phyloP scores from a whole-genome alignment of 2,329 filamentous ascomycete genomes.

The Clathrospora elynae region DNA sequence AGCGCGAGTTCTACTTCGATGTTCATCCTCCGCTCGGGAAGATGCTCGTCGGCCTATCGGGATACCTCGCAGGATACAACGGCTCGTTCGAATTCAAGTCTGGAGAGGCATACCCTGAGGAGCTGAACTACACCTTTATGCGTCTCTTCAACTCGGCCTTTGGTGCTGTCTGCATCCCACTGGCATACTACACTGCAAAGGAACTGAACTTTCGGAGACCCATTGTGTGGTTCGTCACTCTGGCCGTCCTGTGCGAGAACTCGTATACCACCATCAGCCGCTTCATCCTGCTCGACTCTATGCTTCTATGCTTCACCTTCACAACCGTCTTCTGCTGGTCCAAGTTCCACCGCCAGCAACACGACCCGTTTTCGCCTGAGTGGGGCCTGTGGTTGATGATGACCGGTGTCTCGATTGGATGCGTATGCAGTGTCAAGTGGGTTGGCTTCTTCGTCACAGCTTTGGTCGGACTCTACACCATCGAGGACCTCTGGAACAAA shows the following conservation, averaged over 20 bases:
- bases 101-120: constrained; percentile 89
- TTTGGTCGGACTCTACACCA: constrained; percentile 91
- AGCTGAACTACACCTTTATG: constrained; percentile 98
- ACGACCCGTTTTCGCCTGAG: constrained; percentile 83
- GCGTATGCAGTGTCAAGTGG: constrained; percentile 98
- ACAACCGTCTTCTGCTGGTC: constrained; percentile 96
- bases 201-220: constrained; percentile 85
- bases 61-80: constrained; percentile 96
- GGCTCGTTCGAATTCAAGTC: constrained; percentile 99
- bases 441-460: constrained; percentile 96
- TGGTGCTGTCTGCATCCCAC: constrained; percentile 86
- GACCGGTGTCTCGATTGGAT: constrained; percentile 94
- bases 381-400: constrained; percentile 96
- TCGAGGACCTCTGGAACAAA: constrained; percentile 97
- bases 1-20: constrained; percentile 99
- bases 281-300: constrained; percentile 97
- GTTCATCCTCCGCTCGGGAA: constrained; percentile 95
- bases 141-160: constrained; percentile 96
- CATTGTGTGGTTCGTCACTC: constrained; percentile 90
- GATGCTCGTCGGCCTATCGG: constrained; percentile 96
- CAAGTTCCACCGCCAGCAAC: constrained; percentile 88
- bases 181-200: constrained; percentile 93
- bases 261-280: constrained; percentile 98
- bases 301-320: constrained; percentile 98
- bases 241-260: constrained; percentile 99